Evolutionary conservation across 169 alveolate genomes (phyloP).

Genomic region (Plasmodium vivax): DNA sequence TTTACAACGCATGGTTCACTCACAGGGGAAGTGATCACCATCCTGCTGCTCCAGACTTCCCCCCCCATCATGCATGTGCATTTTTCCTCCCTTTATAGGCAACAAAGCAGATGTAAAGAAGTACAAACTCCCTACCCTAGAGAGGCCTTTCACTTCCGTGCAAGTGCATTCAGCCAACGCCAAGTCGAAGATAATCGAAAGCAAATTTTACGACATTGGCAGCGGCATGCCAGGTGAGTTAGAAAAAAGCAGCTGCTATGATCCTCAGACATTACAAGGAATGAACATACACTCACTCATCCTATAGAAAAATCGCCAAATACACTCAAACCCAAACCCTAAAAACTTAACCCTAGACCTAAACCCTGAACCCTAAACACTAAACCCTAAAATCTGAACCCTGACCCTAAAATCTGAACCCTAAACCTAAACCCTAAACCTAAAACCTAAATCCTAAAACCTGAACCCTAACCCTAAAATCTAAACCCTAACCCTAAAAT

Average conservation of each 20-base stretch:
- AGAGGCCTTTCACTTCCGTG: background rate
- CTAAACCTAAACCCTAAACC: no score
- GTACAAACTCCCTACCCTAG: background rate
- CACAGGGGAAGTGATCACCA: background rate
- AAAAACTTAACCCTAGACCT: no score
- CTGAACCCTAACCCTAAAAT: no score
- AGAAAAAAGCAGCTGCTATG: background rate
- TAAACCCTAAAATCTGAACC: no score
- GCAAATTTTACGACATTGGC: slow-evolving; percentile 6
- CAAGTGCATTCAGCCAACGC: slow-evolving; percentile 6
- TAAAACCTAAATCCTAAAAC: no score
- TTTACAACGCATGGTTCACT: background rate
- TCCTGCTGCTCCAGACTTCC: background rate
- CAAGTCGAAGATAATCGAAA: background rate
- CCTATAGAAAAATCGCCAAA: background rate
- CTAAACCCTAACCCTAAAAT: no score
- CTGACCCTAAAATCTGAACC: no score
- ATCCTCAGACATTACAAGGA: background rate
- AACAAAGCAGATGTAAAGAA: background rate
- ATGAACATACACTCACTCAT: background rate
- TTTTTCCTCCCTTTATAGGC: background rate
- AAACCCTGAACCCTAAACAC: no score
- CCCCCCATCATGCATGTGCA: background rate
- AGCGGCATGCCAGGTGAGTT: slow-evolving; percentile 12
- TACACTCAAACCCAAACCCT: no score